phyloP scores from a whole-genome alignment of 139 green algal species.

The Yamagishiella unicocca region DNA sequence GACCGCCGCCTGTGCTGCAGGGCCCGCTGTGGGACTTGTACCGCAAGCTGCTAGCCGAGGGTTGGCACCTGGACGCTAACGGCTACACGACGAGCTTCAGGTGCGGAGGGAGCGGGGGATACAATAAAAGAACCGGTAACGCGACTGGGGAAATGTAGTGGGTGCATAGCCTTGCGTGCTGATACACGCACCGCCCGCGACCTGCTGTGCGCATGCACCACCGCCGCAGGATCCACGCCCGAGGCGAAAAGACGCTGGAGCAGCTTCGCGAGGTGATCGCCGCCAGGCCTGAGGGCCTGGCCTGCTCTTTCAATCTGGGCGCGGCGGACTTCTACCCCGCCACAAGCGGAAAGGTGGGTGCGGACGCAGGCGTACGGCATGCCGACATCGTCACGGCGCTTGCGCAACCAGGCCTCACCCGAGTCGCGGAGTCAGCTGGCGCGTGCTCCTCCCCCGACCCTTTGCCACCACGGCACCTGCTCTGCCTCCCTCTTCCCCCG shows the following conservation, averaged over 20 bases:
- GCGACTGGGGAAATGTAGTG: neutral
- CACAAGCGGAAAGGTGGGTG: constrained; percentile 74
- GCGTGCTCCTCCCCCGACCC: too few relatives aligned
- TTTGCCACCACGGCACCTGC: too few relatives aligned
- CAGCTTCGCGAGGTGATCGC: constrained; percentile 44
- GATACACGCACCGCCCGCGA: too few relatives aligned
- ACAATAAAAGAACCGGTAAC: neutral
- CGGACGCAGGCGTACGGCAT: too few relatives aligned
- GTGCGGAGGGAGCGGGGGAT: too few relatives aligned
- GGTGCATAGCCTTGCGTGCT: too few relatives aligned
- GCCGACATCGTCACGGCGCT: too few relatives aligned
- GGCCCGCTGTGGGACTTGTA: constrained; percentile 83
- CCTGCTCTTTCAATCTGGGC: constrained; percentile 67
- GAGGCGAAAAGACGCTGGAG: constrained; percentile 52
- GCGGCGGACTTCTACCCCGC: constrained; percentile 80
- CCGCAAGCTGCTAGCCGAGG: constrained; percentile 59
- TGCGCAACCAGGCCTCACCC: too few relatives aligned
- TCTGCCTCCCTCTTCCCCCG: too few relatives aligned
- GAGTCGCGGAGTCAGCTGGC: too few relatives aligned
- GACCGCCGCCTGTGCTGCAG: too few relatives aligned
- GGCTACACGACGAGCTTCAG: constrained; percentile 84
- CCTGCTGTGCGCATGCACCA: too few relatives aligned
- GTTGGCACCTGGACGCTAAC: constrained; percentile 72
- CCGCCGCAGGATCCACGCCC: constrained; percentile 49
- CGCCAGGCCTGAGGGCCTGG: constrained; percentile 52